A percentile compares a stretch with the other conserved stretches of the same genome.
These are phyloP conservation scores for Elongisporangium prolatum DNA, from an alignment of 352 stramenopile species.

Conservation along the genomic window DNA sequence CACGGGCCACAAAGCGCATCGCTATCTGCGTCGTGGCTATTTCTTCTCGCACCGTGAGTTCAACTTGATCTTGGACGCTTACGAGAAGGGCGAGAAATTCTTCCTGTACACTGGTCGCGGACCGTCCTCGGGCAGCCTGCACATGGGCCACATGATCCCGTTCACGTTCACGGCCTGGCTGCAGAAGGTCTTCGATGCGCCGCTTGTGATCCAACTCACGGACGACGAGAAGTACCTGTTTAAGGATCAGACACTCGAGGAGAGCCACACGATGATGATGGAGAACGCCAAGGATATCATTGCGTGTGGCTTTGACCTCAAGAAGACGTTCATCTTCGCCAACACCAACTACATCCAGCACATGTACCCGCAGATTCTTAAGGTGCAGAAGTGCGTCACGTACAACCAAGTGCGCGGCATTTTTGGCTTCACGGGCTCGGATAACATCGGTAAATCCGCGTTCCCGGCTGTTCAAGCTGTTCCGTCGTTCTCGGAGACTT, in stretches of 20 bases:
- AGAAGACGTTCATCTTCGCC: conserved; percentile 99
- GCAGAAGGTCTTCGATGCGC: conserved; percentile 98
- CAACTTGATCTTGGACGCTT: conserved; percentile 92
- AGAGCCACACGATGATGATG: conserved; percentile 91
- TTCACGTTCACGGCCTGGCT: conserved; percentile 99
- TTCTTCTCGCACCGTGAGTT: conserved; percentile 99
- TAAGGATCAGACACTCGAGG: conserved; percentile 93
- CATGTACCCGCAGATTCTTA: conserved; percentile 99
- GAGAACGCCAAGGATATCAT: conserved; percentile 99
- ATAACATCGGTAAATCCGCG: conserved; percentile 98
- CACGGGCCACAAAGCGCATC: conserved; percentile 92
- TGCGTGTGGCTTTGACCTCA: conserved; percentile 94
- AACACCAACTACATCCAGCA: conserved; percentile 98
- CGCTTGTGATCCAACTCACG: conserved; percentile 99
- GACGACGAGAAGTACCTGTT: conserved; percentile 99
- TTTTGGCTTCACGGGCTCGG: conserved; percentile 98
- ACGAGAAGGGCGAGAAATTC: conserved; percentile 96
- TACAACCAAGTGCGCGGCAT: conserved; percentile 97
- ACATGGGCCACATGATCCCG: conserved; percentile 99
- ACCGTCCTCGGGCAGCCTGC: conserved; percentile 95
- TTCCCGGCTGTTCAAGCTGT: conserved; percentile 98
- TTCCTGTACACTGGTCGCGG: conserved; percentile 99
- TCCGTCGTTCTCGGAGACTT: conserved; percentile 97
- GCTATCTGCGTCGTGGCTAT: conserved; percentile 97
- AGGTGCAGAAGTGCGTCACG: conserved; percentile 99